Conservation (phyloP, 1,284 basidiomycete species). For the Golubevia sp. region DNA sequence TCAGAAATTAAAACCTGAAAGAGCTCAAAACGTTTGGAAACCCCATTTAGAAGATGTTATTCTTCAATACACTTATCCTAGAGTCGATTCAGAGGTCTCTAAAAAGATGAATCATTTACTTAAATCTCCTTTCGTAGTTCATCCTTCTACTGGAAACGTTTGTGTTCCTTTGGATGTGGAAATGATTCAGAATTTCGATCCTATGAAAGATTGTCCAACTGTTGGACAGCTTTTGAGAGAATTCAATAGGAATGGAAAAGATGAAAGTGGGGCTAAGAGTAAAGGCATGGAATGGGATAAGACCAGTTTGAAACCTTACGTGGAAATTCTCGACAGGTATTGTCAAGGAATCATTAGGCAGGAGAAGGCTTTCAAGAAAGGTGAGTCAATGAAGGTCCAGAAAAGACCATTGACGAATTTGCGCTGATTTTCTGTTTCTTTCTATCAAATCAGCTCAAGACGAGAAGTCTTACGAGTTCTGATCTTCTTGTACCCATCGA, state of each 20-base stretch:
- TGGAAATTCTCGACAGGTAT: constrained; percentile 85
- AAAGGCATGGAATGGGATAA: constrained; percentile 62
- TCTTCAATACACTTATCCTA: constrained; percentile 93
- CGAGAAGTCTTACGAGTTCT: no score
- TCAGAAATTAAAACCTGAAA: constrained; percentile 48
- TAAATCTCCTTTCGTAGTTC: constrained; percentile 95
- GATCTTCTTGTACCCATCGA: no score
- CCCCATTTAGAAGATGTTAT: constrained; percentile 75
- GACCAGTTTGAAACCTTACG: constrained; percentile 77
- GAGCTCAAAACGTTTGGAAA: constrained; percentile 38
- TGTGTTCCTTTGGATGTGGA: constrained; percentile 52
- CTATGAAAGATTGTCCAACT: constrained; percentile 35
- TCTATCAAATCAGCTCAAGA: no score
- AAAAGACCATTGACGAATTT: no score
- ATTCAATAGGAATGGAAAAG: constrained; percentile 33
- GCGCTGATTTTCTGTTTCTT: no score
- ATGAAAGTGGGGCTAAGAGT: constrained; percentile 11
- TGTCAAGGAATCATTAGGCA: constrained; percentile 64
- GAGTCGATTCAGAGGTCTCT: constrained; percentile 94
- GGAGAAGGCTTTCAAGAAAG: constrained; percentile 32
- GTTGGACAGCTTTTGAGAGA: constrained; percentile 56
- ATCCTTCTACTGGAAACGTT: constrained; percentile 77
- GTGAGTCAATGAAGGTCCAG: no score
- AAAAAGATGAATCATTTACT: constrained; percentile 97
- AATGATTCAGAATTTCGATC: constrained; percentile 48